phyloP scores from a whole-genome alignment of 306 rosid genomes.

The Vigna reflexopilosa region DNA sequence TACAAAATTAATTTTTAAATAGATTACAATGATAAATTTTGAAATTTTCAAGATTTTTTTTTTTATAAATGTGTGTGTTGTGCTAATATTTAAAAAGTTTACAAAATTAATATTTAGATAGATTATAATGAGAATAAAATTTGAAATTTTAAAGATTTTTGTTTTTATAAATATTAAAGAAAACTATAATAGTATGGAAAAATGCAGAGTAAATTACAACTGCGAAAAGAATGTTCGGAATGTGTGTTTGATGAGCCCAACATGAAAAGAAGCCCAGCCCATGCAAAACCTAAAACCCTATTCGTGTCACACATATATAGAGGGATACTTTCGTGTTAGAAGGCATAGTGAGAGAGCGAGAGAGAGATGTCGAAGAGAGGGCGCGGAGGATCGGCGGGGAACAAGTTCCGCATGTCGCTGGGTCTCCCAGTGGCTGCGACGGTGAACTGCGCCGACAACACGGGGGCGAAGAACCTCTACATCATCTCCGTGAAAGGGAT shows the following conservation, averaged over 20 bases:
- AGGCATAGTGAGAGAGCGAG: background rate
- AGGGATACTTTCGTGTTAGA: background rate
- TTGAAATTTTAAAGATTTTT: too few species aligned
- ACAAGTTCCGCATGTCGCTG: slow-evolving; percentile 93
- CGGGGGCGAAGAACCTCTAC: slow-evolving; percentile 92
- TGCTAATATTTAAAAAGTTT: too few species aligned
- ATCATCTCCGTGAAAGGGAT: slow-evolving; percentile 91
- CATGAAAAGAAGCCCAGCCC: background rate
- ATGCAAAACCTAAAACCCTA: slow-evolving; percentile 3
- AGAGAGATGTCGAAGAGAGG: slow-evolving; percentile 45
- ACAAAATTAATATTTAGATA: too few species aligned
- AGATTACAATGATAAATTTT: too few species aligned
- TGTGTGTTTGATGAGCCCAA: background rate
- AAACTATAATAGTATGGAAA: too few species aligned
- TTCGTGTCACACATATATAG: background rate
- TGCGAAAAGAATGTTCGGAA: background rate
- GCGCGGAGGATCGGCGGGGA: slow-evolving; percentile 90
- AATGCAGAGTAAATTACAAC: too few species aligned
- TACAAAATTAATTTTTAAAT: too few species aligned
- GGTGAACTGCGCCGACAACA: slow-evolving; percentile 91
- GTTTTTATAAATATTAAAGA: too few species aligned
- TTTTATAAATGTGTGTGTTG: too few species aligned
- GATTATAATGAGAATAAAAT: too few species aligned
- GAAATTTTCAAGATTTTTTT: too few species aligned
- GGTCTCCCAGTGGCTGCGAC: slow-evolving; percentile 99